Base-by-base conservation (phyloP, 768 basidiomycete species). In the Podaxis sp. region DNA sequence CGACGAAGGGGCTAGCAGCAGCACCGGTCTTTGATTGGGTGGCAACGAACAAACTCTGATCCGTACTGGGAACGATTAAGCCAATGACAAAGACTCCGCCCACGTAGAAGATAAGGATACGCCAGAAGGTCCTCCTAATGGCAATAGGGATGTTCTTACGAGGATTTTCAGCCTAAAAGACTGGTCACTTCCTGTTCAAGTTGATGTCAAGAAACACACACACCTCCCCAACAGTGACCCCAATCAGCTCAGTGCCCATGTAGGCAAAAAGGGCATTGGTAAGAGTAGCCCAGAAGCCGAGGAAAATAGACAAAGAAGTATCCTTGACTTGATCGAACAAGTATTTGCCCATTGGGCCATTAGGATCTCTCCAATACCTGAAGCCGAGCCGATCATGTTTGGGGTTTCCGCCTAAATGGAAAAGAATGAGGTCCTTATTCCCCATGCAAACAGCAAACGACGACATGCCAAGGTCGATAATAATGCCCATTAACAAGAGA, bases 181-280 rank as follows among this genome's bases (percentile, higher is more conserved):
- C 51, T 55, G n/a, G 40, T 62, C 27, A 55, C 64, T 27, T 58
- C 52, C n/a, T 50, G 40, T 27, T 57, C 15, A 24, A 55, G 46
- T 62, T 2, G 40, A 33, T 40, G 25, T 15, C 17, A 33, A 4
- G 38, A 49, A 15, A 11, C 27, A 36, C 2, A 2, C 55, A 52
- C 61, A 77, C 76, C 68, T 82, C 80, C 67, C 80, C 80, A n/a
- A 82, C 80, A 40, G 80, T 81, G 3, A 80, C 85, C 69, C 90
- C 90, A 63, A 93, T 85, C 17, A 91, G 78, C 72, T 93, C 90
- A 19, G 90, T 93, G 33, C 89, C 88, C 62, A 87, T 84, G 70
- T 83, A 87, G 13, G 89, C 86, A 73, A 92, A 91, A 3, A 89
- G 77, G 25, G 87, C 89, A 64, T 87, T 91, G 52, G 84, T 87